Conservation (phyloP, 768 basidiomycete genomes). For the Amanita jacksonii region DNA sequence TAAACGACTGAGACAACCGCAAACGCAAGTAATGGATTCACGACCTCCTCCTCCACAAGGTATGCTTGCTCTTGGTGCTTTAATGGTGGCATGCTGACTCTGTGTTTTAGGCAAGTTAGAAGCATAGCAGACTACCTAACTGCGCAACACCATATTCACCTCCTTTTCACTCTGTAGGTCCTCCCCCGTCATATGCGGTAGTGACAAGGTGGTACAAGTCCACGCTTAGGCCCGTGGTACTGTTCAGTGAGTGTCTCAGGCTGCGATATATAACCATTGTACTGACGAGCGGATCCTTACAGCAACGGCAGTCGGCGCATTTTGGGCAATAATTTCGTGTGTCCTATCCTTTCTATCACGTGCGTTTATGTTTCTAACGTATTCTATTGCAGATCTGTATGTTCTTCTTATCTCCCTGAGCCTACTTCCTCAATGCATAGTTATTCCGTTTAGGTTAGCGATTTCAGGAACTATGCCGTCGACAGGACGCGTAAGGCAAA, state of each 20-base stretch:
- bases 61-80: slow-evolving; percentile 13
- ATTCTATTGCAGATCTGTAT: slow-evolving; percentile 22
- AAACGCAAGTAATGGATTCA: slow-evolving; percentile 20
- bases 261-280: slow-evolving; percentile 1
- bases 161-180: slow-evolving; percentile 19
- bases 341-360: slow-evolving; percentile 18
- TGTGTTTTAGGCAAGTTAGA: slow-evolving; percentile 14
- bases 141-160: background rate
- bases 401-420: slow-evolving; percentile 11
- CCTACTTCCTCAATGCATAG: background rate
- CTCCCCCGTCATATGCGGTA: slow-evolving; percentile 52
- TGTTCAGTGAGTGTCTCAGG: slow-evolving; percentile 24
- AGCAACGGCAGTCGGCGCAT: slow-evolving; percentile 36
- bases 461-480: slow-evolving; percentile 43
- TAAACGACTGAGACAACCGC: background rate
- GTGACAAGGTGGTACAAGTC: slow-evolving; percentile 43
- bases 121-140: no score
- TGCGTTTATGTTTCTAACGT: background rate
- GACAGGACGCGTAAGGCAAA: slow-evolving; percentile 33
- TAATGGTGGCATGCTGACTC: slow-evolving; percentile 7
- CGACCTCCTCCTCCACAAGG: slow-evolving; percentile 34
- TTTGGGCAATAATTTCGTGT: slow-evolving; percentile 61
- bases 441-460: slow-evolving; percentile 37
- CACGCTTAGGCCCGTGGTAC: slow-evolving; percentile 55
- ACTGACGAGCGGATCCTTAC: slow-evolving; percentile 7